A percentile compares a stretch with the other conserved stretches of the same genome.
Evolutionary conservation across 225 moss, liverwort and hornwort species (phyloP).

Genomic region (Pseudisothecium myosuroides): DNA sequence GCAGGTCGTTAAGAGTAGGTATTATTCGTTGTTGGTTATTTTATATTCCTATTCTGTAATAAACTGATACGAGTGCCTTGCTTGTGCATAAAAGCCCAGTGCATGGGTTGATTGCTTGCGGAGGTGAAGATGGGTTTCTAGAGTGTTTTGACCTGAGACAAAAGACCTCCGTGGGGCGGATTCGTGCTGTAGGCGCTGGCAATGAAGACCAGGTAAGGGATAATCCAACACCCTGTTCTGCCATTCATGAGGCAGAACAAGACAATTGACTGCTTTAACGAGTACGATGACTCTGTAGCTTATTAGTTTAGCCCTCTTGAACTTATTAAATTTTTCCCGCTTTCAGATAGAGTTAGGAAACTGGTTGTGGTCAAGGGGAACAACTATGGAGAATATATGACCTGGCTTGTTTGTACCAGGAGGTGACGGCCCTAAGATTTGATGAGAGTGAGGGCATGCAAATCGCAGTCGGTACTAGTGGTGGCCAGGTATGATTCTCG

Average conservation of each 20-base stretch:
- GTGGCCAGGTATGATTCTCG: slow-evolving; percentile 47
- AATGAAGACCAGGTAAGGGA: slow-evolving; percentile 43
- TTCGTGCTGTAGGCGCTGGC: slow-evolving; percentile 43
- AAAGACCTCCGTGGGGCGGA: slow-evolving; percentile 66
- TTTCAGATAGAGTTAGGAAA: not conserved
- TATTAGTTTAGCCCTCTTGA: not conserved
- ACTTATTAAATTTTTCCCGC: not conserved
- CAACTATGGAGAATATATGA: not conserved
- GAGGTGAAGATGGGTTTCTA: slow-evolving; percentile 90
- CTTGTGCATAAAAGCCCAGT: slow-evolving; percentile 61
- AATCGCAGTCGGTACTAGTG: slow-evolving; percentile 85
- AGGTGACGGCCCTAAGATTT: slow-evolving; percentile 78
- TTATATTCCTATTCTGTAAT: not conserved
- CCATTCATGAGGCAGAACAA: not conserved
- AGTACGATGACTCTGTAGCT: not conserved
- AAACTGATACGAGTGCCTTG: slow-evolving; percentile 18
- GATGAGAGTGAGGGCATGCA: slow-evolving; percentile 92
- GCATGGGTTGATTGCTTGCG: slow-evolving; percentile 89
- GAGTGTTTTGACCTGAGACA: slow-evolving; percentile 95
- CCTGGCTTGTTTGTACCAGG: slow-evolving; percentile 19
- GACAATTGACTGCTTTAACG: not conserved
- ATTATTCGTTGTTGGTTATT: not conserved
- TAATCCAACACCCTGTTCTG: not conserved
- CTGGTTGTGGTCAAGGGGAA: not conserved
- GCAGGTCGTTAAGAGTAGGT: not conserved